These are phyloP conservation scores for Celoporthe dispersa DNA, from an alignment of 2,329 filamentous ascomycete species.

Conservation along the genomic window DNA sequence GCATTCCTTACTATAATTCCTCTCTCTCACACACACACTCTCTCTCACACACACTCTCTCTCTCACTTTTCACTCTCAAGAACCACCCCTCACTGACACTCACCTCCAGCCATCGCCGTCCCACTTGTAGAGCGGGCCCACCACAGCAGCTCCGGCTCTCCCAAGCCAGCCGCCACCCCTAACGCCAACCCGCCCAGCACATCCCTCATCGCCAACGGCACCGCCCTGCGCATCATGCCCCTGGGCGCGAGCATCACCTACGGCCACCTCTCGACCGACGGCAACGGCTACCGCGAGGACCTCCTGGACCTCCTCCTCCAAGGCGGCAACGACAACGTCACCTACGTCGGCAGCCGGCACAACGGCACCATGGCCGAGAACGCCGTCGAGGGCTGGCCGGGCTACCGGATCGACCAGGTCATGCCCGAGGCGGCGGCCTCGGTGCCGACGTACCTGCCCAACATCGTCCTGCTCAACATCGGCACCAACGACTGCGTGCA, in stretches of 20 bases:
- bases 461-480: conserved; percentile 47
- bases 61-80: too few relatives aligned
- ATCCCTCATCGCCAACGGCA: conserved; percentile 30
- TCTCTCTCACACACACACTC: background rate
- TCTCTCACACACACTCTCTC: background rate
- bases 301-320: conserved; percentile 39
- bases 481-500: conserved; percentile 50
- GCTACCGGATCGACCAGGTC: conserved; percentile 46
- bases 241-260: conserved; percentile 50
- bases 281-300: conserved; percentile 45
- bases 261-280: conserved; percentile 42
- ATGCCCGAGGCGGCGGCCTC: conserved; percentile 39
- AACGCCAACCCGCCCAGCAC: conserved; percentile 17
- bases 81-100: background rate
- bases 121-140: conserved; percentile 11
- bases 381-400: conserved; percentile 51
- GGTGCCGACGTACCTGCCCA: conserved; percentile 41
- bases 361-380: conserved; percentile 46
- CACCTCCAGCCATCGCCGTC: conserved; percentile 24
- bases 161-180: background rate
- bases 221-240: conserved; percentile 48
- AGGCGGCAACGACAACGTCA: conserved; percentile 39
- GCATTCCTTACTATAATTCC: too few relatives aligned
- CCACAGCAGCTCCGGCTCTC: background rate
- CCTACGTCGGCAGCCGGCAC: conserved; percentile 48